Evolutionary conservation across 768 basidiomycete species (phyloP), one percentile per base, ranked within the genome.

Genomic region (Dacryopinax primogenitus): DNA sequence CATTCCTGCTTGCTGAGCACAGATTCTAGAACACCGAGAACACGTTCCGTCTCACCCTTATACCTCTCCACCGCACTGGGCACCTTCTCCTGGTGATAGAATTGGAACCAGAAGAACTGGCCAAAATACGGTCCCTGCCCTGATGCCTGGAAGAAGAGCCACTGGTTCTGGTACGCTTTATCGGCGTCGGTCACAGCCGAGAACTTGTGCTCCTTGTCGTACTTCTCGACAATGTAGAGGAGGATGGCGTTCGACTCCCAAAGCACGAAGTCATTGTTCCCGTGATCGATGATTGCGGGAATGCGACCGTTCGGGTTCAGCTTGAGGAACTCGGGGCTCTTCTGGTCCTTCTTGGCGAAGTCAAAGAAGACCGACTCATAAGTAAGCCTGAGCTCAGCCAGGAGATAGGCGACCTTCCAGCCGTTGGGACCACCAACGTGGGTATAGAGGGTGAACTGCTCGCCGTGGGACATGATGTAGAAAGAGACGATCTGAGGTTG

Each of bases 51-150:
- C 71, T 74, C 74, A 37, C 71, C 70, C 51, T 68, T 64, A 71
- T 74, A 74, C 28, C 74, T 69, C 66, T 72, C 71, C 37, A 73
- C 64, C 36, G 72, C 73, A 65, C 66, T 68, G 21, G 70, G 73
- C 44, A 73, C 26, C 67, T 72, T 69, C 70, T 74, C 74, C 4
- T 69, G 64, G 67, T 73, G 73, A 68, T 64, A 71, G 16, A 61
- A 23, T 62, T 61, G 34, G 71, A 74, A 74, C 73, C 72, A 74
- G 68, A 58, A 58, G 26, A 26, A 58, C 30, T 64, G 30, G 16
- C 44, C 63, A 47, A 64, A 67, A 21, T 63, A 64, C 18, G 66
- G 66, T 2, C 63, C 63, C 28, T 67, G 66, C 15, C 63, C 63
- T 6, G 66, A 64, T 1, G 66, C 66, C 41, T 67, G 66, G 35